phyloP scores from a whole-genome alignment of 1,284 basidiomycete species.

The Leucoagaricus sp. region DNA sequence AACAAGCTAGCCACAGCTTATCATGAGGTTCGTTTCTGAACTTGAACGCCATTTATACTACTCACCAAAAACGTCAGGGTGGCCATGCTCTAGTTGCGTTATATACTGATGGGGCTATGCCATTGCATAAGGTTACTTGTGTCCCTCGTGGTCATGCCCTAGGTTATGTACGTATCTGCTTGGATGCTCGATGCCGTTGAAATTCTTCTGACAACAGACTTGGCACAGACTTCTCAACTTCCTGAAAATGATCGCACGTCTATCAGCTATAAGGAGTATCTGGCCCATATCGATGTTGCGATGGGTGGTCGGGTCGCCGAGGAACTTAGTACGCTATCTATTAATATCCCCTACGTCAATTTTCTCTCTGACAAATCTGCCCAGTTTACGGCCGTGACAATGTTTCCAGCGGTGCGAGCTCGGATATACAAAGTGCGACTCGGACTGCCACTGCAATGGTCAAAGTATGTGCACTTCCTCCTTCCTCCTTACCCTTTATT shows the following conservation, averaged over 20 bases:
- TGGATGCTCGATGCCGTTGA: constrained; percentile 11
- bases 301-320: constrained; percentile 95
- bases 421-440: constrained; percentile 83
- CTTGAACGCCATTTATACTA: constrained; percentile 12
- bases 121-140: constrained; percentile 95
- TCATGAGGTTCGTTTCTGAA: constrained; percentile 67
- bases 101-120: constrained; percentile 92
- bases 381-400: constrained; percentile 87
- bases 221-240: constrained; percentile 75
- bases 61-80: constrained; percentile 50
- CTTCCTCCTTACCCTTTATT: not conserved
- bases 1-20: constrained; percentile 89
- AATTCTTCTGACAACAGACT: constrained; percentile 17
- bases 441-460: constrained; percentile 87
- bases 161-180: constrained; percentile 66
- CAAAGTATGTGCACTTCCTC: constrained; percentile 52
- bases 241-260: constrained; percentile 83
- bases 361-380: constrained; percentile 4
- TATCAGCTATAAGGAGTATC: constrained; percentile 71
- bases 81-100: constrained; percentile 91
- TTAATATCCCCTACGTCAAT: constrained; percentile 11
- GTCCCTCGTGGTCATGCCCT: constrained; percentile 92
- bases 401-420: constrained; percentile 88
- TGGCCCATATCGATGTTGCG: constrained; percentile 83
- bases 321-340: constrained; percentile 66